Conservation (phyloP, 441 rosid species). For the Euphorbia schlechtendalii region DNA sequence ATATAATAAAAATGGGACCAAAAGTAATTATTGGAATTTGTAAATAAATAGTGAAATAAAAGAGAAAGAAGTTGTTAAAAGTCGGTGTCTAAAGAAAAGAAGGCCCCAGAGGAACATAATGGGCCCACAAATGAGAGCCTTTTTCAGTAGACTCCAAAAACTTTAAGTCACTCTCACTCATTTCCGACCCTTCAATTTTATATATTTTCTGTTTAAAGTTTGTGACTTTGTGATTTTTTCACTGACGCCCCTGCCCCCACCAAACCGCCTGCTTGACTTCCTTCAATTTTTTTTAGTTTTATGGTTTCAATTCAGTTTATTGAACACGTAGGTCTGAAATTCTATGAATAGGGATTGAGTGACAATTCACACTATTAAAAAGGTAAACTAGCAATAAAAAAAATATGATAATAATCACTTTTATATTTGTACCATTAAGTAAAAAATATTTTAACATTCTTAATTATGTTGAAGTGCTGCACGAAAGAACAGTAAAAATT, state of each 20-base stretch:
- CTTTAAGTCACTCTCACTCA: slow-evolving; percentile 26
- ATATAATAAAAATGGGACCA: slow-evolving; percentile 33
- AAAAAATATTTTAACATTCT: too few species aligned
- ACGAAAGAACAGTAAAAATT: too few species aligned
- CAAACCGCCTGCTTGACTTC: slow-evolving; percentile 15
- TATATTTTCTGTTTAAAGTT: background rate
- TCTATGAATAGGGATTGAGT: too few species aligned
- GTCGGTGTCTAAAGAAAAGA: slow-evolving; percentile 25
- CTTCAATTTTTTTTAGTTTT: background rate
- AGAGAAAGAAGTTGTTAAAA: slow-evolving; percentile 15
- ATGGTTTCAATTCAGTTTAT: too few species aligned
- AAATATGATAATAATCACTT: too few species aligned
- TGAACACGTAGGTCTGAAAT: too few species aligned
- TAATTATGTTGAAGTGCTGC: too few species aligned
- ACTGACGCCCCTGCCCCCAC: background rate
- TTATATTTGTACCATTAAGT: too few species aligned
- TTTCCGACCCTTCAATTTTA: slow-evolving; percentile 15
- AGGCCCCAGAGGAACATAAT: background rate
- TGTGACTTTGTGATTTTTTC: background rate
- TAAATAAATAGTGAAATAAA: background rate
- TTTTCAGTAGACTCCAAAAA: slow-evolving; percentile 18
- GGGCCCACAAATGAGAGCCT: slow-evolving; percentile 13
- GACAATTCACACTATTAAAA: too few species aligned
- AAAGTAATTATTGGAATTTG: slow-evolving; percentile 14
- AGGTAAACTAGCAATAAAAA: too few species aligned